These are phyloP conservation scores for Hippophae rhamnoides DNA, from an alignment of 306 rosid genomes.

Conservation along the genomic window DNA sequence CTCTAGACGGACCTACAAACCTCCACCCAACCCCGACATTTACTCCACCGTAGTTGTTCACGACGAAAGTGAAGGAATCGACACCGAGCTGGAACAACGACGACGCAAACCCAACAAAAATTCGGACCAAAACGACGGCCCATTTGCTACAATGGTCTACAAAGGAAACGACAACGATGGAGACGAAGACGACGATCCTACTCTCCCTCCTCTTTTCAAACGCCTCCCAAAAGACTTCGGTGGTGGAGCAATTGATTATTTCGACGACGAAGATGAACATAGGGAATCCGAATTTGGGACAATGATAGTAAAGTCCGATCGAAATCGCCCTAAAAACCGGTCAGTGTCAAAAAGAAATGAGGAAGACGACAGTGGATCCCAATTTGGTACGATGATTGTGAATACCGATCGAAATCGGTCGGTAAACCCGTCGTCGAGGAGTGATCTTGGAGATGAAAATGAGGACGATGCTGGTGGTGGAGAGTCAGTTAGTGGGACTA, in stretches of 20 bases:
- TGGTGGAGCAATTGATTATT: constrained; percentile 77
- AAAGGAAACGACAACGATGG: constrained; percentile 47
- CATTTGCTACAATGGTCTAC: constrained; percentile 65
- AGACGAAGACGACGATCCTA: constrained; percentile 59
- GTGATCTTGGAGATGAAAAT: constrained; percentile 11
- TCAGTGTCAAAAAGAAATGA: constrained; percentile 27
- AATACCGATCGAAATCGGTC: constrained; percentile 44
- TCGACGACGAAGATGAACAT: constrained; percentile 46
- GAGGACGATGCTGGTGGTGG: constrained; percentile 38
- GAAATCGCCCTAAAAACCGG: constrained; percentile 33
- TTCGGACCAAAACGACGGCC: constrained; percentile 35
- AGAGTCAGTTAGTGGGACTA: constrained; percentile 56
- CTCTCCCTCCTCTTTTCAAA: constrained; percentile 89
- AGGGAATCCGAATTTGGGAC: constrained; percentile 58
- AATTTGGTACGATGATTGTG: constrained; percentile 69
- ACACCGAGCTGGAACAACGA: constrained; percentile 19
- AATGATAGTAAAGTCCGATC: constrained; percentile 52
- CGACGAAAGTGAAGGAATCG: constrained; percentile 34
- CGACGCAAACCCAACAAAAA: constrained; percentile 18
- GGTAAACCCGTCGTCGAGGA: constrained; percentile 30
- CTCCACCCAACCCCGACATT: constrained; percentile 43
- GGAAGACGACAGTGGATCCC: constrained; percentile 31
- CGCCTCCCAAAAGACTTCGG: constrained; percentile 95
- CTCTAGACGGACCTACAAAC: constrained; percentile 33
- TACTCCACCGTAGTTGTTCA: constrained; percentile 75